Base-by-base conservation (phyloP, 768 basidiomycete species). In the Vishniacozyma victoriae region DNA sequence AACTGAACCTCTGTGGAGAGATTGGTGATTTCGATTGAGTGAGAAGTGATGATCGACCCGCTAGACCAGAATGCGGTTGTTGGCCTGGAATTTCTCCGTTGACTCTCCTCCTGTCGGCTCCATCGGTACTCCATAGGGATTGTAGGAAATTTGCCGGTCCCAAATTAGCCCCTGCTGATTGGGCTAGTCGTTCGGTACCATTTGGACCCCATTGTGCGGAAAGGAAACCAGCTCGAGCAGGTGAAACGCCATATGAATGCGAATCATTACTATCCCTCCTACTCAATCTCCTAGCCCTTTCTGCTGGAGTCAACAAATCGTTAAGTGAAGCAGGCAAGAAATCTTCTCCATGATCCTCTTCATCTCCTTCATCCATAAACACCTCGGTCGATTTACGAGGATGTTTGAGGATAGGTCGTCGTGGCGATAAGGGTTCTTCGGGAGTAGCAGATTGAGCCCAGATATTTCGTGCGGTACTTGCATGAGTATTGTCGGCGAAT, bases 261-360 rank as follows among this genome's bases (percentile, higher is more conserved):
- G 55, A 60, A 36, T 61, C 61, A 19, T 70, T 57, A 24, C 63
- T 65, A 41, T 71, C 67, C 22, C 70, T 48, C 19, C 72, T 50
- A 12, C 55, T 64, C 79, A 88, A 83, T 36, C 90, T 76, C 25
- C 92, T 76, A 25, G 80, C 84, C 55, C 84, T 78, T 73, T 96
- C 93, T 58, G 84, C 85, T 0, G 87, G 87, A 0, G 91, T 93
- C 39, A 97, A 75, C 5, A 97, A 77, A 52, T 96, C 92, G 22
- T 82, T 87, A 39, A 97, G 75, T 3, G 84, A 87, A 46, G 86
- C 83, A 0, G 93, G 93, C 24, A 97, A 69, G 68, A 96, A 86
- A 48, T 90, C 91, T 63, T 72, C 71, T 11, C 66, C 69, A 33
- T 70, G 61, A 13, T 67, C 64, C 20, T 90, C 88, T 40, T 87